Evolutionary conservation across 345 rosid genomes (phyloP), one percentile per base, ranked within the genome.

Genomic region (Excoecaria cochinchinensis): DNA sequence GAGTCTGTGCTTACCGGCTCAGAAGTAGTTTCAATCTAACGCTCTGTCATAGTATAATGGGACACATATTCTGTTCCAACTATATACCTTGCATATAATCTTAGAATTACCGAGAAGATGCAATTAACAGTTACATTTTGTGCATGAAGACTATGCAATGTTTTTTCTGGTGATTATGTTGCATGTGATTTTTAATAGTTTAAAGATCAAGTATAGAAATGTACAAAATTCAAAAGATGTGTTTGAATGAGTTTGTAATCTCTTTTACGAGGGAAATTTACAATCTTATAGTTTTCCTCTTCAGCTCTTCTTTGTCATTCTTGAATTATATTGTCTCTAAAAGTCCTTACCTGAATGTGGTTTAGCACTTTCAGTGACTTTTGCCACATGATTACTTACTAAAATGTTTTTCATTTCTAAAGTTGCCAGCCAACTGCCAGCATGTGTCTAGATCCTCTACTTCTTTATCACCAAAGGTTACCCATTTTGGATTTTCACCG

Each of bases 391-490:
- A 56, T 67, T 58, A 17, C 67, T 78, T 58, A 76, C 64, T 0
- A 68, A 76, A 39, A 31, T 63, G 66, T 47, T 79, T 78, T 67
- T 44, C 68, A 6, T 21, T 71, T 19, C 70, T 51, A 39, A 78
- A 83, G 79, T 79, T 85, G 80, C 84, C 82, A 71, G 74, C 60
- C 61, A 77, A 74, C 40, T 64, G 50, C 73, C 80, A 70, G 77
- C 77, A 72, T 74, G 78, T 73, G 38, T 78, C 80, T 2, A 76
- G 70, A 48, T 78, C 76, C 40, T 78, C 76, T 12, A 4, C 21
- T 55, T 76, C 84, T 70, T 72, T 71, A 13, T 71, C 67, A 15
- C 71, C 82, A 42, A 75, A 69, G 69, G 24, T 67, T 36, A 48
- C 75, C 25, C 79, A 52, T 10, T 68, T 78, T 11, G 16, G 78